Base-by-base conservation (phyloP, 495 filamentous ascomycete species). In the Pyrenopolyporus hunteri region DNA sequence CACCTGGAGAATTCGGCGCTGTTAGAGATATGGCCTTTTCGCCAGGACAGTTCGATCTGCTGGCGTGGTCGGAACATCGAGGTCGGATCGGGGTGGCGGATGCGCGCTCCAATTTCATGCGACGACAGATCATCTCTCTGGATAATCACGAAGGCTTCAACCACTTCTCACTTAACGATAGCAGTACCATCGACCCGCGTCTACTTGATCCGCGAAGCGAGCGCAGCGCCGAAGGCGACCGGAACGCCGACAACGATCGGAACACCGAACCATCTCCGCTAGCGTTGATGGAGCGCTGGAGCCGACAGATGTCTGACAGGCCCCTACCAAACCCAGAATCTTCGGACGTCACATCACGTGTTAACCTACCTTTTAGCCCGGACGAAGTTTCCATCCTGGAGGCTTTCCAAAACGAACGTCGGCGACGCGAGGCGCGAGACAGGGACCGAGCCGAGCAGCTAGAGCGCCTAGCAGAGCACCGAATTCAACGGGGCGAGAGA, bases 31-130 rank as follows among this genome's bases (percentile, higher is more conserved):
- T 98, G 86, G 81, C 86, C 17, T 98, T 98, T 70, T 88, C 90
- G 0, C 92, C 94, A 2, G 90, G 89, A 14, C 91, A 93, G 7
- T 90, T 87, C 83, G 93, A 98, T 71, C 83, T 98, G 11, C 80
- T 98, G 28, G 89, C 95, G 19, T 97, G 93, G 92, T 85, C 92
- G 16, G 94, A 98, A 74, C 88, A 96, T 59, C 87, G 87, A 57
- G 93, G 91, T 6, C 83, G 89, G 61, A 82, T 93, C 28, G 93
- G 92, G 8, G 79, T 98, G 39, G 89, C 89, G 2, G 94, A 98
- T 76, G 76, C 93, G 17, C 87, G 94, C 17, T 85, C 84, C 55
- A 85, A 86, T 16, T 91, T 96, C 58, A 74, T 80, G 17, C 86
- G 86, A 22, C 85, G 90, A 26, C 94, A 98, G 70, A 82, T 89